phyloP scores from a whole-genome alignment of 2,329 filamentous ascomycete genomes.

The Penicillium sp. region DNA sequence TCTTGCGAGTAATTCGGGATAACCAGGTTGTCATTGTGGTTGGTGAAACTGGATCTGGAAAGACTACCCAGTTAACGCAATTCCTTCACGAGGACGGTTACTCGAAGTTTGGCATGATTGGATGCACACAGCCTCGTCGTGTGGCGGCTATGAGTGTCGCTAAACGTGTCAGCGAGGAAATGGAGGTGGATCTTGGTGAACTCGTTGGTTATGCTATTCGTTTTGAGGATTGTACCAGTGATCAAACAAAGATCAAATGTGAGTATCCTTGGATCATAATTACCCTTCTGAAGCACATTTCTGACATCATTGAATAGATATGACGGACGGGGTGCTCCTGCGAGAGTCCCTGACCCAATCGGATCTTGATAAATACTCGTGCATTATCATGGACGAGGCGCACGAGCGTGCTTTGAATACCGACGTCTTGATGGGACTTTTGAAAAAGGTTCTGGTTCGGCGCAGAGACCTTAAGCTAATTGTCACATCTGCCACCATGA shows the following conservation, averaged over 20 bases:
- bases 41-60: conserved; percentile 94
- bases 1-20: conserved; percentile 87
- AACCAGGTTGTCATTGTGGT: conserved; percentile 98
- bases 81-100: conserved; percentile 97
- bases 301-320: conserved; percentile 53
- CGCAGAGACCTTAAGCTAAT: conserved; percentile 92
- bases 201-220: conserved; percentile 95
- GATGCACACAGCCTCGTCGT: conserved; percentile 92
- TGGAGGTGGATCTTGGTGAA: conserved; percentile 87
- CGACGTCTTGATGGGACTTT: conserved; percentile 93
- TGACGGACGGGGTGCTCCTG: conserved; percentile 95
- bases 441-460: conserved; percentile 92
- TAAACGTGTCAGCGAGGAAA: conserved; percentile 96
- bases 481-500: conserved; percentile 98
- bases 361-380: conserved; percentile 93
- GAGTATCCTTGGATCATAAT: conserved; percentile 22
- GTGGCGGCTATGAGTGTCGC: conserved; percentile 99
- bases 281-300: not conserved
- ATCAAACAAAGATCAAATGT: conserved; percentile 91
- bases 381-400: conserved; percentile 99
- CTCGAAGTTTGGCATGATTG: conserved; percentile 81
- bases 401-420: conserved; percentile 96
- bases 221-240: conserved; percentile 97
- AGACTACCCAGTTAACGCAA: conserved; percentile 95
- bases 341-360: conserved; percentile 90